A percentile compares a stretch with the other conserved stretches of the same genome.
phyloP scores from a whole-genome alignment of 2,329 filamentous ascomycete genomes.

The Fusarium marasasianum region DNA sequence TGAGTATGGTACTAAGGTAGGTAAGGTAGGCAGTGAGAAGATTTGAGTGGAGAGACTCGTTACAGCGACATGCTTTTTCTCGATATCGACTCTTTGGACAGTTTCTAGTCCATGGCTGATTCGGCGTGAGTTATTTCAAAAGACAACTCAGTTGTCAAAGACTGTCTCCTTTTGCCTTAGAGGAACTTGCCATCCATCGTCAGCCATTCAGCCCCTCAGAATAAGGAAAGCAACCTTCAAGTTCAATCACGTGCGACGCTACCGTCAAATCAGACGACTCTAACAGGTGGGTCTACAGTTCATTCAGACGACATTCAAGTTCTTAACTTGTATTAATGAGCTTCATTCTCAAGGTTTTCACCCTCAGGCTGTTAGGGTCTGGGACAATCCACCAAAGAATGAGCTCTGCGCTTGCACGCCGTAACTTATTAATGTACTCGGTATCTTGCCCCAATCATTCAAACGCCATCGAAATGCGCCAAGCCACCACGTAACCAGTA shows the following conservation, averaged over 20 bases:
- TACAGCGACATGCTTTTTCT: constrained; percentile 10
- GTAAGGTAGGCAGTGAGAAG: constrained; percentile 20
- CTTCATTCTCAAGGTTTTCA: neutral
- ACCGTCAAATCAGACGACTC: constrained; percentile 36
- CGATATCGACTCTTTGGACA: constrained; percentile 12
- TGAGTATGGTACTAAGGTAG: neutral
- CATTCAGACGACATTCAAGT: constrained; percentile 29
- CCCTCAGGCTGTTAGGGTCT: neutral
- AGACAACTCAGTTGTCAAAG: constrained; percentile 35
- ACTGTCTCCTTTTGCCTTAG: constrained; percentile 25
- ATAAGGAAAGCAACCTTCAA: constrained; percentile 38
- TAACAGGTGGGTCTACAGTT: constrained; percentile 31
- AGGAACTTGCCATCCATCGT: constrained; percentile 38
- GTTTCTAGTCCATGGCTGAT: constrained; percentile 30
- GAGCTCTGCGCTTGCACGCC: neutral
- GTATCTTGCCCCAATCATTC: neutral
- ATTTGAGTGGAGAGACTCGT: constrained; percentile 14
- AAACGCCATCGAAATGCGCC: constrained; percentile 9
- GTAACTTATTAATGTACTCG: neutral
- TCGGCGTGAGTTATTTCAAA: constrained; percentile 5
- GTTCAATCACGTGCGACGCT: constrained; percentile 38
- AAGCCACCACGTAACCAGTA: constrained; percentile 9
- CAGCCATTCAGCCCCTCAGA: constrained; percentile 44
- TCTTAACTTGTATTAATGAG: constrained; percentile 19
- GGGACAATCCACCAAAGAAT: neutral